Base-by-base conservation (phyloP, 768 basidiomycete species). In the Imleria badia region DNA sequence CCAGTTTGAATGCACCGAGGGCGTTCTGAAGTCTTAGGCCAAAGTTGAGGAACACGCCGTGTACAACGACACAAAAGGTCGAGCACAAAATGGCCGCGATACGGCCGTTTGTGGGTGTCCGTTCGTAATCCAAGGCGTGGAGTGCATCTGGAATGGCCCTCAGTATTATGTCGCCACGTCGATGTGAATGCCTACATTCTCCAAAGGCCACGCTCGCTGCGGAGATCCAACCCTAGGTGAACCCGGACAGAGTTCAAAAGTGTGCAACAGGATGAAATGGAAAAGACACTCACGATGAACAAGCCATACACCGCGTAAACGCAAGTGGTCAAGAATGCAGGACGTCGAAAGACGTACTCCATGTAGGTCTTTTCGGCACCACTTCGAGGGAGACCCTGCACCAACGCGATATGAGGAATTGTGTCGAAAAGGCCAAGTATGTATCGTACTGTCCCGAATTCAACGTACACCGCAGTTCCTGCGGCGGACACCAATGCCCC, bases 291-390 rank as follows among this genome's bases (percentile, higher is more conserved):
- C 59, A 84, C 86, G 43, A 79, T 76, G 38, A 86, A 76, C 6
- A 86, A 60, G 1, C 80, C 76, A 62, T 86, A 88, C 17, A 78
- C 68, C 3, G 82, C 76, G 57, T 79, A 89, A 9, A 76, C 62
- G 60, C 84, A 88, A 5, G 85, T 84, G 14, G 73, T 75, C 62
- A 90, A 67, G 60, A 84, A 86, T 45, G 74, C 78, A 7, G 87
- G 88, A 5, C 75, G 75, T 43, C 79, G 73, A 67, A 81, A 89
- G n/a, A 88, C 79, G 64, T 77, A 87, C 56, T 88, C 86, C 35
- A 90, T 69, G 60, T 89, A 90, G 48, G 84, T 86, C 72, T 89
- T 89, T 73, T 89, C 87, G 3, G 85, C 88, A 1, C 88, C 88
- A 51, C 78, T 89, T 3, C 81, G 75, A 2, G 88, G 88, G 3